Evolutionary conservation across 2,329 filamentous ascomycete genomes (phyloP).

Genomic region (Tetracladium maxilliforme): DNA sequence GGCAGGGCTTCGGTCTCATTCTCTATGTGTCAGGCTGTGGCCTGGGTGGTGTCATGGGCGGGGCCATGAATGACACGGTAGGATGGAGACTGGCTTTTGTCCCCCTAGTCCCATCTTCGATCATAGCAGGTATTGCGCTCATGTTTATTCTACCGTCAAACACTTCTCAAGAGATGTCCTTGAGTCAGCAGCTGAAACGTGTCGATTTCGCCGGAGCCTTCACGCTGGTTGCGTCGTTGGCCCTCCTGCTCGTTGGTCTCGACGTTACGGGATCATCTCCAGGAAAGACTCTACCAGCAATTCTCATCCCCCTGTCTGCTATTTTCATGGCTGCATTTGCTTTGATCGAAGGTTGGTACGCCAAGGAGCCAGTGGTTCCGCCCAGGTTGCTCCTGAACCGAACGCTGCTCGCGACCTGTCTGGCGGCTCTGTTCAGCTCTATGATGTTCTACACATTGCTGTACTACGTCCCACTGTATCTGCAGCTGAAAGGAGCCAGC

Average conservation of each 20-base stretch:
- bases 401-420: conserved; percentile 61
- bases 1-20: conserved; percentile 76
- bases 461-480: conserved; percentile 74
- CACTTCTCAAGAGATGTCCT: conserved; percentile 61
- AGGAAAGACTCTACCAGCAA: conserved; percentile 78
- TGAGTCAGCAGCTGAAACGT: conserved; percentile 53
- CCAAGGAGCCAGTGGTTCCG: conserved; percentile 68
- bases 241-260: too few species aligned
- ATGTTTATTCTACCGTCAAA: conserved; percentile 52
- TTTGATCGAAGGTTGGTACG: conserved; percentile 56
- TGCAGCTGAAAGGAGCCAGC: conserved; percentile 60
- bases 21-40: conserved; percentile 69
- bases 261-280: conserved; percentile 66
- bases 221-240: conserved; percentile 44
- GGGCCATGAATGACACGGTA: conserved; percentile 57
- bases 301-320: conserved; percentile 51
- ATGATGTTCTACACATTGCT: conserved; percentile 63
- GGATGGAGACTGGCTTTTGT: conserved; percentile 66
- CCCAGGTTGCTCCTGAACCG: conserved; percentile 58
- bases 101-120: conserved; percentile 60
- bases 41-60: conserved; percentile 70
- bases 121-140: conserved; percentile 55
- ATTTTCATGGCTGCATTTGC: conserved; percentile 51
- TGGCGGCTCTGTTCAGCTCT: conserved; percentile 63
- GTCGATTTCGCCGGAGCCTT: conserved; percentile 70